Base-by-base conservation (phyloP, 73 alveolate species). In the Paramecium pentaurelia region DNA sequence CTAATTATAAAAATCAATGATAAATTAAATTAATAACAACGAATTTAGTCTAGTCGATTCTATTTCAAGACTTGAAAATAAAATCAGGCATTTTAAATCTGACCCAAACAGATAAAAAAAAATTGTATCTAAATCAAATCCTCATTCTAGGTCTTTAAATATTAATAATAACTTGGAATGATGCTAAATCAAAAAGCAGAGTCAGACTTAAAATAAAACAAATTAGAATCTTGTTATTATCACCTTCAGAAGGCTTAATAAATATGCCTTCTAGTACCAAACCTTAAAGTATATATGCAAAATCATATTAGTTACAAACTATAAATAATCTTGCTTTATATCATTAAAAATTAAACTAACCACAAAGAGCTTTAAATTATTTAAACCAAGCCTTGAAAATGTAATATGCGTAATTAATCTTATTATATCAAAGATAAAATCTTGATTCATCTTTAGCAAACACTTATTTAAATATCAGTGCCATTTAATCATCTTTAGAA, bases 381-480 rank as follows among this genome's bases (percentile, higher is more conserved):
- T 34, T 64, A 25, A 64, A 64, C 12, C 6, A 64, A 34, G 51
- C 47, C 10, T 32, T 64, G 47, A 64, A 64, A 64, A 64, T 40
- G 49, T 11, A 64, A 32, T 32, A 64, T 27, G 2, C 25, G 70
- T 54, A 54, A n/a, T 7, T 9, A 14, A 12, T 64, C 8, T 64
- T 34, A 64, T 12, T 64, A 8, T 11, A 27, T 7, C 28, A 25
- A 60, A 32, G 84, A 22, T 64, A 32, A 64, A 0, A 54, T 54
- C 32, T 54, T 54, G 70, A 54, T n/a, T 54, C 70, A 18, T 54
- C 70, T 28, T 20, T 64, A 32, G 51, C 84, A 3, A 64, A 34
- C 22, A 64, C 84, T 32, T 64, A 64, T 64, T 34, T 64, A 64
- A 64, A 64, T 64, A 64, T 64, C 22, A 64, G 84, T 64, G 84